Percentiles rank a stretch among this genome's conserved stretches.
These are phyloP conservation scores for Trichoderma sp. DNA, from an alignment of 2,329 filamentous ascomycete genomes.

Conservation along the genomic window DNA sequence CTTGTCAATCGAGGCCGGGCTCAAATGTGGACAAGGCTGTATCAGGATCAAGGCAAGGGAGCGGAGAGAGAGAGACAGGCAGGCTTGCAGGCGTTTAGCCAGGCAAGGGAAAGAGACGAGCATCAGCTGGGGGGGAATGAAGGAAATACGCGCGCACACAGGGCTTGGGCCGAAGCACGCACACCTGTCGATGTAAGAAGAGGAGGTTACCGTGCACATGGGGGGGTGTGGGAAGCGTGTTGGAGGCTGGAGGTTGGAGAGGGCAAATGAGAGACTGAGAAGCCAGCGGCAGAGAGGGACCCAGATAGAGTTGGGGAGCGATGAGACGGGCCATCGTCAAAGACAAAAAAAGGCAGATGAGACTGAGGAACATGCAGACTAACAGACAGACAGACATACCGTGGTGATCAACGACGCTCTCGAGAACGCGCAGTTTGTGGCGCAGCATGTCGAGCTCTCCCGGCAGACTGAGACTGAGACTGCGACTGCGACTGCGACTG, in stretches of 20 bases:
- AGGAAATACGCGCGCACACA: conserved; percentile 23
- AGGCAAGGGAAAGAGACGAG: conserved; percentile 9
- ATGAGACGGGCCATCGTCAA: conserved; percentile 23
- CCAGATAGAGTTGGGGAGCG: not conserved
- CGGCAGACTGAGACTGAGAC: conserved; percentile 46
- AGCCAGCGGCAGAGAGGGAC: not conserved
- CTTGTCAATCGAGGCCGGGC: conserved; percentile 21
- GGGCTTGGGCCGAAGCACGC: conserved; percentile 12
- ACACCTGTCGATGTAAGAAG: not conserved
- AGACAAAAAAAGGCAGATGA: conserved; percentile 22
- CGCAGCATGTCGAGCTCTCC: conserved; percentile 60
- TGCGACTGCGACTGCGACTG: no score
- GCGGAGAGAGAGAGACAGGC: not conserved
- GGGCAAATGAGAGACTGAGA: not conserved
- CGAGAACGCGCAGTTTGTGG: conserved; percentile 57
- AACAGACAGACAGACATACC: conserved; percentile 45
- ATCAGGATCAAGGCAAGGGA: conserved; percentile 24
- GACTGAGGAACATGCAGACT: conserved; percentile 36
- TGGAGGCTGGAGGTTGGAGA: not conserved
- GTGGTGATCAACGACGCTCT: conserved; percentile 53
- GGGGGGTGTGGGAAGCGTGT: not conserved
- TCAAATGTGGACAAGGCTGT: conserved; percentile 27
- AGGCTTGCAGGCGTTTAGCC: not conserved
- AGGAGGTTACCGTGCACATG: not conserved
- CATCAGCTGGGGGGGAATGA: conserved; percentile 7